Conservation (phyloP, 2,329 filamentous ascomycete genomes). For the Venturia carpophila region DNA sequence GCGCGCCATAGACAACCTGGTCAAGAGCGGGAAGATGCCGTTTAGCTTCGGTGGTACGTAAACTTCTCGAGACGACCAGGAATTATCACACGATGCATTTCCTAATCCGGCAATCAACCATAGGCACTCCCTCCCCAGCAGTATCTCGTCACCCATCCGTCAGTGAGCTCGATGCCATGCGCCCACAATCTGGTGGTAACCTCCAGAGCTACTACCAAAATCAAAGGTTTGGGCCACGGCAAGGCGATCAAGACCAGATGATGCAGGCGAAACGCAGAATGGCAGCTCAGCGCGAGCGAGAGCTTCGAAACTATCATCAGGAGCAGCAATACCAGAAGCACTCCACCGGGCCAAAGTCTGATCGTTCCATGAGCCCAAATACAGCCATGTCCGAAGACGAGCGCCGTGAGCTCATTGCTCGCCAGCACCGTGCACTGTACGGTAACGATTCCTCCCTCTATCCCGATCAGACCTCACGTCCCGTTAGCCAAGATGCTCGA, state of each 20-base stretch:
- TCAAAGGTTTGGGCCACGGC: slow-evolving; percentile 80
- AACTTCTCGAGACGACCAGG: slow-evolving; percentile 38
- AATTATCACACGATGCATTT: slow-evolving; percentile 52
- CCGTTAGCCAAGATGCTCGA: slow-evolving; percentile 56
- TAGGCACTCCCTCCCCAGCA: slow-evolving; percentile 32
- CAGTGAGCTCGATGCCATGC: slow-evolving; percentile 72
- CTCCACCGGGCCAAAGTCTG: slow-evolving; percentile 69
- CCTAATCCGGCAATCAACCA: slow-evolving; percentile 24
- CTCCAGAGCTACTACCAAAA: slow-evolving; percentile 90
- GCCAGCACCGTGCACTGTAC: slow-evolving; percentile 90
- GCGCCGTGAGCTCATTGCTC: slow-evolving; percentile 88
- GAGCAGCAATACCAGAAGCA: slow-evolving; percentile 99
- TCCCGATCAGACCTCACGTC: slow-evolving; percentile 52
- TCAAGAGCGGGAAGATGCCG: slow-evolving; percentile 86
- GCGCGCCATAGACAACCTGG: slow-evolving; percentile 85
- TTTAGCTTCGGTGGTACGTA: slow-evolving; percentile 49
- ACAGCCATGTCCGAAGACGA: slow-evolving; percentile 86
- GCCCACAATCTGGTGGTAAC: slow-evolving; percentile 66
- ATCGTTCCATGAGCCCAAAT: slow-evolving; percentile 75
- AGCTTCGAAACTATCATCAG: slow-evolving; percentile 99
- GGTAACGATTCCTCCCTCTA: slow-evolving; percentile 63
- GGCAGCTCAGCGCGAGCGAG: slow-evolving; percentile 97
- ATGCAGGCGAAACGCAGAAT: slow-evolving; percentile 99
- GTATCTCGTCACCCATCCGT: slow-evolving; percentile 74
- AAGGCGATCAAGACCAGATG: slow-evolving; percentile 93